Conservation (phyloP, 352 stramenopile genomes). For the Globisporangium camurandrum region DNA sequence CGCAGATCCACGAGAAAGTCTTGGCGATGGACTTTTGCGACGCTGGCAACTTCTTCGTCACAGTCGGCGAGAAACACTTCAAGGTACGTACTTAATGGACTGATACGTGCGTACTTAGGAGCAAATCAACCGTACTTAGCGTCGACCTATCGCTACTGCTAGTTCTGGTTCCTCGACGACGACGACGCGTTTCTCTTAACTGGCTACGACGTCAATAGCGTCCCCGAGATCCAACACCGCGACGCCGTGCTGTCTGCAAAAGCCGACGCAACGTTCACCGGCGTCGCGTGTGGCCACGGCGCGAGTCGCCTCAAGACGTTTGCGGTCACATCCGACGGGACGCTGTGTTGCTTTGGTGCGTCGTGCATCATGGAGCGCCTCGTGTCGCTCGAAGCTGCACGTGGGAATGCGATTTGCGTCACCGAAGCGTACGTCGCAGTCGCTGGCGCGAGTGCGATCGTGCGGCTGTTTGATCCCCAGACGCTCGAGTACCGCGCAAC, state of each 20-base stretch:
- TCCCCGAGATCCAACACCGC: conserved; percentile 54
- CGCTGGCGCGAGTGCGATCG: conserved; percentile 49
- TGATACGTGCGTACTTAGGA: too few species aligned
- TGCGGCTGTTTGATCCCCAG: conserved; percentile 63
- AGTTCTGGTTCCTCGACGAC: conserved; percentile 75
- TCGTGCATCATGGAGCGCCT: conserved; percentile 68
- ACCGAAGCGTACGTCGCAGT: conserved; percentile 66
- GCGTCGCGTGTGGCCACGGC: conserved; percentile 54
- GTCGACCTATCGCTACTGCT: too few species aligned
- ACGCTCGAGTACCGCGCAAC: conserved; percentile 70
- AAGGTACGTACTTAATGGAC: conserved; percentile 36
- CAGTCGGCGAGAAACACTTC: conserved; percentile 72
- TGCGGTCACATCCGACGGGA: conserved; percentile 59
- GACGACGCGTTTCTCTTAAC: conserved; percentile 43
- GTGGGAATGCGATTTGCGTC: conserved; percentile 67
- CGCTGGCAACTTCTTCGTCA: conserved; percentile 75
- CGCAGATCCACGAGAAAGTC: conserved; percentile 60
- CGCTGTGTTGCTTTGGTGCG: conserved; percentile 68
- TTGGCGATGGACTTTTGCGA: conserved; percentile 61
- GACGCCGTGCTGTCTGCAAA: conserved; percentile 55
- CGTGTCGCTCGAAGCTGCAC: conserved; percentile 55
- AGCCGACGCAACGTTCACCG: conserved; percentile 57
- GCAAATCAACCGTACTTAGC: not conserved
- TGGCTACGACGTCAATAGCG: conserved; percentile 37
- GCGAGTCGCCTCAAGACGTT: conserved; percentile 59